Conservation (phyloP, 2,329 filamentous ascomycete species). For the Penicillium carneum region DNA sequence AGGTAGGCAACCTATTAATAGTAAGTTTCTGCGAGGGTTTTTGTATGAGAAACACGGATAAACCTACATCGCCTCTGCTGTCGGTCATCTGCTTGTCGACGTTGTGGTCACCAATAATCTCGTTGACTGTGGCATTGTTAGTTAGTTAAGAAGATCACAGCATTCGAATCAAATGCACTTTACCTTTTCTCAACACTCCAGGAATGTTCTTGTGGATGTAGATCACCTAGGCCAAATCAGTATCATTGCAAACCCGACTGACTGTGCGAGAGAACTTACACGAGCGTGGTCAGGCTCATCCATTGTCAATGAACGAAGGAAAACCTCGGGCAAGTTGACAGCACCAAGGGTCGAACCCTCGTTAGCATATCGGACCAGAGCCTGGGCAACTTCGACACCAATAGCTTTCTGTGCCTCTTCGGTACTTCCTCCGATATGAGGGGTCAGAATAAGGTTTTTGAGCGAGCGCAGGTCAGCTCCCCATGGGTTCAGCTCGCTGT, state of each 20-base stretch:
- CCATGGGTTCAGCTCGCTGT: slow-evolving; percentile 80
- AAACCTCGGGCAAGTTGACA: slow-evolving; percentile 96
- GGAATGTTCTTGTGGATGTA: slow-evolving; percentile 97
- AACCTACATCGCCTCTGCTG: slow-evolving; percentile 80
- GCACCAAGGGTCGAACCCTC: slow-evolving; percentile 88
- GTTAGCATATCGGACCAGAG: slow-evolving; percentile 92
- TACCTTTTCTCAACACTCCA: slow-evolving; percentile 85
- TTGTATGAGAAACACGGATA: no score
- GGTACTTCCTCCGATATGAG: slow-evolving; percentile 95
- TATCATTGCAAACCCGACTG: background rate
- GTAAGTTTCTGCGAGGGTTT: slow-evolving; percentile 21
- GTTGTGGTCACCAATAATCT: slow-evolving; percentile 92
- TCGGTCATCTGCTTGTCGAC: slow-evolving; percentile 99
- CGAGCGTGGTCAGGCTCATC: slow-evolving; percentile 89
- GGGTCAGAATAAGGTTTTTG: slow-evolving; percentile 92
- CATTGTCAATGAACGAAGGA: slow-evolving; percentile 84
- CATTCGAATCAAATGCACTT: slow-evolving; percentile 7
- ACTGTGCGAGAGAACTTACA: slow-evolving; percentile 55
- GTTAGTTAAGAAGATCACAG: slow-evolving; percentile 7
- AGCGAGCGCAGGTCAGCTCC: slow-evolving; percentile 81
- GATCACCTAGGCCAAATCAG: slow-evolving; percentile 66
- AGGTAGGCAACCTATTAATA: slow-evolving; percentile 77
- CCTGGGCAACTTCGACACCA: slow-evolving; percentile 87
- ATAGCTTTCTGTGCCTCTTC: slow-evolving; percentile 97
- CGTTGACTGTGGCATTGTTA: slow-evolving; percentile 71